These are phyloP conservation scores for Rubia balearica DNA, from an alignment of 305 asterid genomes.

Conservation along the genomic window DNA sequence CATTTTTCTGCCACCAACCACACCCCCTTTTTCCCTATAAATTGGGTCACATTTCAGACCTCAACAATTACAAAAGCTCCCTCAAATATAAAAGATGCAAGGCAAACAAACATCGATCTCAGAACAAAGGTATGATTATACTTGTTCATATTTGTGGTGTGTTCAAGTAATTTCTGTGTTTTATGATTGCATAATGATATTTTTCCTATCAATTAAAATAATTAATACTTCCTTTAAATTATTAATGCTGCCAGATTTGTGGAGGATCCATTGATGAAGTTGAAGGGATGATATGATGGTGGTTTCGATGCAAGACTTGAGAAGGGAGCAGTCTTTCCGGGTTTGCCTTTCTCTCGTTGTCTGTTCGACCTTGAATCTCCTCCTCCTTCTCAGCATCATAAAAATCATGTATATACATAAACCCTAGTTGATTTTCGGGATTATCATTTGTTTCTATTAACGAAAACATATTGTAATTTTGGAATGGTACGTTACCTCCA, in stretches of 20 bases:
- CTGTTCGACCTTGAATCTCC: conserved; percentile 3
- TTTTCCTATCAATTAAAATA: not conserved
- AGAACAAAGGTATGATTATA: too few species aligned
- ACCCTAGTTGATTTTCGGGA: not conserved
- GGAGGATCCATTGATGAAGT: not conserved
- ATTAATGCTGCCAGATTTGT: not conserved
- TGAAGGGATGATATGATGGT: not conserved
- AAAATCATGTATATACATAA: not conserved
- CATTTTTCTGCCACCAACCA: not conserved
- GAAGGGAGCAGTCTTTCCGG: not conserved
- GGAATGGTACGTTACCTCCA: not conserved
- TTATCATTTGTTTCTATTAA: not conserved
- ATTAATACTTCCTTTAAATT: too few species aligned
- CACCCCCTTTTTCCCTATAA: not conserved
- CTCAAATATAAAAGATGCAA: too few species aligned
- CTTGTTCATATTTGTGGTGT: not conserved
- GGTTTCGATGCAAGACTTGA: conserved; percentile 5
- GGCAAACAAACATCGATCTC: too few species aligned
- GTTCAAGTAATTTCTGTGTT: too few species aligned
- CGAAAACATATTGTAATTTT: not conserved
- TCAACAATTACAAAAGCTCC: too few species aligned
- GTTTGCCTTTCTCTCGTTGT: conserved; percentile 2
- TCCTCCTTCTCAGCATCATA: not conserved
- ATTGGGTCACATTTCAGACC: too few species aligned
- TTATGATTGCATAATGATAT: not conserved